Base-by-base conservation (phyloP, 169 alveolate species). In the Perkinsus olseni region DNA sequence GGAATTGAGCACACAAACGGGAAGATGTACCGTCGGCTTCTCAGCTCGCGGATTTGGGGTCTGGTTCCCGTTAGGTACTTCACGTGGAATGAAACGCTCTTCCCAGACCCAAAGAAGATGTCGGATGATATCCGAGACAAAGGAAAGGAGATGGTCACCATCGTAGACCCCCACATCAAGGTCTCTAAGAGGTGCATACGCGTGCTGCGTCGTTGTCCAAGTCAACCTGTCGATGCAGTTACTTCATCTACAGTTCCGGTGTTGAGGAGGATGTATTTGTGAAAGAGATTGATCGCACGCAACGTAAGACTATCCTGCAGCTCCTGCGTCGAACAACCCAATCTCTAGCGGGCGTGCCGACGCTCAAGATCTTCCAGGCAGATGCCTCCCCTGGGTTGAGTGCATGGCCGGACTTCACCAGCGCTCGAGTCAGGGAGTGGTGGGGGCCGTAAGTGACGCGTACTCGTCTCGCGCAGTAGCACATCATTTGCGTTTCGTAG, bases 1-100 rank as follows among this genome's bases (percentile, higher is more conserved):
- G 99, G 97, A 95, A 98, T 98, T 51, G 99, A 98, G 74, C 98
- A 98, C 93, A 96, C 98, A 36, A 95, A 96, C 93, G 95, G 96
- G 38, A 97, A 97, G 94, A 40, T 40, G 50, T 40, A 11, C 50
- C 50, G 50, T 40, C 50, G 50, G 11, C 50, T 11, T 11, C 11
- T 3, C 3, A 62, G 82, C 28, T 62, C 82, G 28, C 8, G 28
- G 37, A 21, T 62, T 62, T 13, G 28, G 17, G 1, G 34, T 62
- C 34, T n/a, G n/a, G n/a, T 28, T 21, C 17, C 34, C 8, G 8
- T 13, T 3, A 93, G 95, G 94, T 98, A 97, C 95, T 97, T 97
- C 94, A 95, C 98, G 38, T 97, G 98, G 98, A 97, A 97, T 93
- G 38, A 50, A 20, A 93, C 94, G 48, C 94, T 91, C 36, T 97